Evolutionary conservation across 2,329 filamentous ascomycete genomes (phyloP), one percentile per base, ranked within the genome.

Genomic region (Aureobasidium leucospermi): DNA sequence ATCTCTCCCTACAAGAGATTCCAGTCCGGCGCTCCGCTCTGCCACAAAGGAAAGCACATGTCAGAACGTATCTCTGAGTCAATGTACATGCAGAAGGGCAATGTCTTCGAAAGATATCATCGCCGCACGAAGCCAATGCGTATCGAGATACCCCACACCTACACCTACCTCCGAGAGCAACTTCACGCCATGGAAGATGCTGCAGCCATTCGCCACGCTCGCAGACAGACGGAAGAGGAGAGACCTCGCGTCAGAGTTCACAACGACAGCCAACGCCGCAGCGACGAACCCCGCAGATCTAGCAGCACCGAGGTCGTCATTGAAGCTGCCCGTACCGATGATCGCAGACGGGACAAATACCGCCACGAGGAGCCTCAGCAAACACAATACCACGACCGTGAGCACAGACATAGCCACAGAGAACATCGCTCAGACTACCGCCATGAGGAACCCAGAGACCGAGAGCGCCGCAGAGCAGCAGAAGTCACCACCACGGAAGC

Each of bases 21-120:
- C 70, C 70, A 68, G 41, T 62, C 66, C 60, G 71, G 70, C 63
- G 66, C 70, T 19, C 70, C 72, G 60, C 73, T 79, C 16, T 79
- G 77, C 64, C 70, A 74, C 16, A 64, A 65, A 23, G 77, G 77
- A 51, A 74, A 76, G 63, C 64, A 67, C 39, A 69, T 79, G n/a
- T 76, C 76, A 29, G 72, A 75, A 51, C 73, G 76, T 36, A 74
- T 79, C 34, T 73, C 75, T 29, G 68, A 67, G 48, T 75, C 74
- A 68, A 71, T 79, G 66, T 77, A 76, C 71, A 72, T 73, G 63
- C 58, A 62, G 2, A 64, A 71, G 43, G 67, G 67, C 39, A 61
- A 67, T 28, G 57, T 69, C 52, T 73, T 71, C 65, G 58, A 59
- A 7, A 39, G 47, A 13, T 48, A 16, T 8, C 36, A 16, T 6